Conservation (phyloP, 768 basidiomycete species). For the Suillus occidentalis region DNA sequence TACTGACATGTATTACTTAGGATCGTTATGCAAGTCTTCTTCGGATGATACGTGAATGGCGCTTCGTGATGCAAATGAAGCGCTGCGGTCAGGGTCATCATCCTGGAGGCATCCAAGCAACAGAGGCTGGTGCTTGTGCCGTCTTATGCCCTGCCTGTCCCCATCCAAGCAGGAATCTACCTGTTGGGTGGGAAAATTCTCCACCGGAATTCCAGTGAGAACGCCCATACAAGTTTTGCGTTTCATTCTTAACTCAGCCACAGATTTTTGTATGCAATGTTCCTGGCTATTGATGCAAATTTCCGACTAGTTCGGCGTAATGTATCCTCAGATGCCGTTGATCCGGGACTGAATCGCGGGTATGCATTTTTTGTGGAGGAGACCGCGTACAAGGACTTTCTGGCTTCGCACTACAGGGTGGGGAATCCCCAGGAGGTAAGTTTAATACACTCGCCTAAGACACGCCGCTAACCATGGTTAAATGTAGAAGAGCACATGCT, state of each 20-base stretch:
- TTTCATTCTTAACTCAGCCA: too few species aligned
- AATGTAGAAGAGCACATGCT: not conserved
- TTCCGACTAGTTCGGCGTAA: slow-evolving; percentile 29
- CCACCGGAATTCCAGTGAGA: not conserved
- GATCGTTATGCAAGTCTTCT: not conserved
- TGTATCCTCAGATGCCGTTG: slow-evolving; percentile 23
- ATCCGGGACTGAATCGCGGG: slow-evolving; percentile 28
- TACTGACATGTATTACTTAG: not conserved
- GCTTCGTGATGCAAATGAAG: not conserved
- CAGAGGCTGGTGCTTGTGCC: not conserved
- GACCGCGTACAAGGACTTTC: slow-evolving; percentile 14
- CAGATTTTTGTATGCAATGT: slow-evolving; percentile 28
- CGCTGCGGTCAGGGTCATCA: not conserved
- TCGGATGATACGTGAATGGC: not conserved
- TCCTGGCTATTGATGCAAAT: slow-evolving; percentile 33
- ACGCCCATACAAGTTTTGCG: too few species aligned
- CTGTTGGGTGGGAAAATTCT: not conserved
- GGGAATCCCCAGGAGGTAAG: not conserved
- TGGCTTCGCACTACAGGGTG: slow-evolving; percentile 13
- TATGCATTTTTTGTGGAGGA: slow-evolving; percentile 29
- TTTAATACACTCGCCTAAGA: not conserved
- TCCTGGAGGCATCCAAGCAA: not conserved
- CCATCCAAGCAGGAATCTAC: slow-evolving; percentile 6
- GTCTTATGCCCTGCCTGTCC: slow-evolving; percentile 10
- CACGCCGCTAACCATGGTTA: not conserved